Conservation (phyloP, 805 yeast species). For the Cyberlindnera euphorbiiphila region DNA sequence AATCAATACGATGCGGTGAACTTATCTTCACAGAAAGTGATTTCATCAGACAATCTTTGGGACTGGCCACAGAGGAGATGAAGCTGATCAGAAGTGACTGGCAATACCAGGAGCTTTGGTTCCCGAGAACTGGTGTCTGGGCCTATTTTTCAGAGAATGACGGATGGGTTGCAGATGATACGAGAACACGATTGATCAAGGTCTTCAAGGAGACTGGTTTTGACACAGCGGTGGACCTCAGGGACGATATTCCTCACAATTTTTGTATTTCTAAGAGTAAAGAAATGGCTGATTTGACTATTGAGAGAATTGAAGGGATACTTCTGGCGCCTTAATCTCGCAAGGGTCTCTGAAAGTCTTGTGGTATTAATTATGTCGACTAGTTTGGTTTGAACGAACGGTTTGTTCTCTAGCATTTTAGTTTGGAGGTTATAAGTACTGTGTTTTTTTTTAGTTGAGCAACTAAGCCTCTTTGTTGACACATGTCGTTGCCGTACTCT, state of each 20-base stretch:
- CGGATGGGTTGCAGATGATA: conserved; percentile 58
- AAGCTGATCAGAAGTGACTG: conserved; percentile 43
- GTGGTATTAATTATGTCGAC: too few relatives aligned
- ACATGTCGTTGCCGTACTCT: too few relatives aligned
- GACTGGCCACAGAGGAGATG: conserved; percentile 61
- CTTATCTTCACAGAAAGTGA: conserved; percentile 38
- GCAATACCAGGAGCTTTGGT: conserved; percentile 47
- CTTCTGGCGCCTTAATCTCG: background rate
- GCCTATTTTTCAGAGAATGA: conserved; percentile 54
- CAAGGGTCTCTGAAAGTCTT: too few relatives aligned
- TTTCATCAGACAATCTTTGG: conserved; percentile 51
- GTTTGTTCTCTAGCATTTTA: too few relatives aligned
- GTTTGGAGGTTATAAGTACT: too few relatives aligned
- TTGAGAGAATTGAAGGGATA: conserved; percentile 9
- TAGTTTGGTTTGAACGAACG: too few relatives aligned
- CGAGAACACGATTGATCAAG: conserved; percentile 41
- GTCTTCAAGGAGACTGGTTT: conserved; percentile 32
- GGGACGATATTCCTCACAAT: conserved; percentile 46
- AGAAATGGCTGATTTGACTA: conserved; percentile 42
- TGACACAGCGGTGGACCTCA: conserved; percentile 30
- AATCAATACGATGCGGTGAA: conserved; percentile 34
- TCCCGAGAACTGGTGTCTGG: conserved; percentile 41
- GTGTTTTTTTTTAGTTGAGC: too few relatives aligned
- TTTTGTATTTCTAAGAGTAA: conserved; percentile 56
- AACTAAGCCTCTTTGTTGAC: too few relatives aligned